Evolutionary conservation across 495 filamentous ascomycete species (phyloP), one percentile per base, ranked within the genome.

Genomic region (Neurospora sp.): DNA sequence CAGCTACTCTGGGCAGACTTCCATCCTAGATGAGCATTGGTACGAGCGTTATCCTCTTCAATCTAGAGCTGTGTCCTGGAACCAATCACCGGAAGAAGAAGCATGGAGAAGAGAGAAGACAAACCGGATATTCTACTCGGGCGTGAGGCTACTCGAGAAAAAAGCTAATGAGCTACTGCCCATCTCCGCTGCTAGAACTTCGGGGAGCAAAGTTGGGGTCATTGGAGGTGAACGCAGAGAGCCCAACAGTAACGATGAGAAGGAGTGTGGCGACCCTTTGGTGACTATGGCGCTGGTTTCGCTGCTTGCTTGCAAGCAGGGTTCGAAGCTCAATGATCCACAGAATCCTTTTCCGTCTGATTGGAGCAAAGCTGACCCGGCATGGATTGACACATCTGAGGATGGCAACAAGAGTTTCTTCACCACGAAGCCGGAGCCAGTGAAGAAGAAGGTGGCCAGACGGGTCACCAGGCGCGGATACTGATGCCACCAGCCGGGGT

Each of bases 221-320:
- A 77, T 80, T 71, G 81, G 81, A 8, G 77, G 72, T 4, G 72
- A 77, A 39, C 77, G 74, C 38, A 69, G 80, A 2, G 80, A 86
- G 22, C 79, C 80, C 20, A 75, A 79, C n/a, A 61, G 59, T 1
- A 83, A 81, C 71, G 73, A 79, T 3, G 71, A 76, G 2, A 71
- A 44, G 2, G 78, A 82, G 48, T 78, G 81, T 68, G 78, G 79
- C 2, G 74, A 76, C 18, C 81, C 82, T 12, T 69, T 85, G n/a
- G 48, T 87, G 1, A 79, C 77, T n/a, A 77, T 83, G 76, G 69
- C 75, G 0, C 82, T 82, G 59, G 79, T 78, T 46, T 78, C 80
- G 3, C 68, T 86, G 16, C 70, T 81, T 48, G 71, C 61, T 8
- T 79, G 81, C 72, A 76, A 75, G 27, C 74, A 79, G 20, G 69